Base-by-base conservation (phyloP, 768 basidiomycete genomes). In the Leccinum fibrillosum region DNA sequence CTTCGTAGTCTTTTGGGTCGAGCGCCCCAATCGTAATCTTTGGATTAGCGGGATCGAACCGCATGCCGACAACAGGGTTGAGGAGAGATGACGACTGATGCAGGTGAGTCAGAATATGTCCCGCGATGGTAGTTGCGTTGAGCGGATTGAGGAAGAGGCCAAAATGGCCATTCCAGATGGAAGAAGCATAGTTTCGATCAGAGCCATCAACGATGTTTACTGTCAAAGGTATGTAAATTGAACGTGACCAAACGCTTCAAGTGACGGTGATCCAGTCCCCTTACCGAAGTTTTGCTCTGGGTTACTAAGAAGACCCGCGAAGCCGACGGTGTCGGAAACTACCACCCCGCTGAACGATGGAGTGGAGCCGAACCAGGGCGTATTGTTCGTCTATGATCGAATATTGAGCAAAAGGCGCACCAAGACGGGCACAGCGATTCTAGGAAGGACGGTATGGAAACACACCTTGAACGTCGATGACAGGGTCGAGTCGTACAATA, bases 11-110 rank as follows among this genome's bases (percentile, higher is more conserved):
- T 10, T 62, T 64, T 8, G 65, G 70, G 44, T 71, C 70, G 2
- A 71, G 69, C 6, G 71, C 71, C 2, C 70, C 70, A n/a, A 71
- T 69, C 8, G 71, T 71, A 10, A 71, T 23, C 50, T 67, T 71
- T 13, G 70, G 69, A n/a, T 67, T 69, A 11, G 15, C 42, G 32
- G 69, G 62, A 52, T 71, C 67, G 26, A 71, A 71, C 9, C 69
- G 62, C 65, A 71, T 64, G 15, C 70, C 71, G 9, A 71, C 25
- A 11, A 71, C 71, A 21, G 70, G 70, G 32, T 72, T 71, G 48
- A 71, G 71, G 13, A 71, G 62, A 32, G 65, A 63, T 10, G 62
- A 60, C 1, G 65, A 69, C 6, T 64, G 21, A 8, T 71, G 19
- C 13, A 70, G 19, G 8, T 49, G 63, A 1, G 62, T 67, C 13